phyloP scores from a whole-genome alignment of 345 rosid genomes.

The Clausena lansium region DNA sequence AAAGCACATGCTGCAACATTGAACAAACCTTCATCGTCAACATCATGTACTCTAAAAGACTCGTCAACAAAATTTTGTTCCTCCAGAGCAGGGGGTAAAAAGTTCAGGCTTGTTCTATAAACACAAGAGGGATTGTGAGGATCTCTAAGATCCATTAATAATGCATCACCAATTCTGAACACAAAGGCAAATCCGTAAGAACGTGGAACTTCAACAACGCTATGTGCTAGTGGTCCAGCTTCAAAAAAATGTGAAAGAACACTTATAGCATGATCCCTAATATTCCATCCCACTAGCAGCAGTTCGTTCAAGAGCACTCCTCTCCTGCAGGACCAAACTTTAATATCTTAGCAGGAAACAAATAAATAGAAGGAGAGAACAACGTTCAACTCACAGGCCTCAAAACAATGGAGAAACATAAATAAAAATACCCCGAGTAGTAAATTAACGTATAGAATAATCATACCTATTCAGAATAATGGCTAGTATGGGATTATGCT shows the following conservation, averaged over 20 bases:
- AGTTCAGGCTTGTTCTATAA: constrained; percentile 64
- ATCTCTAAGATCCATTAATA: constrained; percentile 96
- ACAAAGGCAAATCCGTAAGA: constrained; percentile 85
- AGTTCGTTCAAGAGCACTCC: constrained; percentile 63
- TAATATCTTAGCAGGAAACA: constrained; percentile 26
- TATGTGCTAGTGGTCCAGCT: constrained; percentile 77
- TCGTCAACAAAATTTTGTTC: constrained; percentile 80
- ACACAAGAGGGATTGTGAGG: constrained; percentile 67
- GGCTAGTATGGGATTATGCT: constrained; percentile 80
- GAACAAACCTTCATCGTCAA: constrained; percentile 91
- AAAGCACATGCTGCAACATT: constrained; percentile 96
- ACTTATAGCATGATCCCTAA: constrained; percentile 48
- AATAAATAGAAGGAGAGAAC: constrained; percentile 2
- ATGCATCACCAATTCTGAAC: constrained; percentile 89
- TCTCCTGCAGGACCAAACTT: constrained; percentile 57
- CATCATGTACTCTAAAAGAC: constrained; percentile 66
- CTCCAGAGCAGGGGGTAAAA: constrained; percentile 56
- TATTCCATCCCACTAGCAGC: constrained; percentile 68
- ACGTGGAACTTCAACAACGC: constrained; percentile 81
- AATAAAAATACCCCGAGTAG: constrained; percentile 14
- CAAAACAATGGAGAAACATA: constrained; percentile 21
- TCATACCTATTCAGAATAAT: constrained; percentile 83
- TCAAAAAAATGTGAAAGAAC: constrained; percentile 59
- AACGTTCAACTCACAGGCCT: constrained; percentile 8
- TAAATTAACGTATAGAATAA: constrained; percentile 22